Evolutionary conservation across 192 early-diverging fungal genomes (phyloP).

Genomic region (Geranomyces variabilis): DNA sequence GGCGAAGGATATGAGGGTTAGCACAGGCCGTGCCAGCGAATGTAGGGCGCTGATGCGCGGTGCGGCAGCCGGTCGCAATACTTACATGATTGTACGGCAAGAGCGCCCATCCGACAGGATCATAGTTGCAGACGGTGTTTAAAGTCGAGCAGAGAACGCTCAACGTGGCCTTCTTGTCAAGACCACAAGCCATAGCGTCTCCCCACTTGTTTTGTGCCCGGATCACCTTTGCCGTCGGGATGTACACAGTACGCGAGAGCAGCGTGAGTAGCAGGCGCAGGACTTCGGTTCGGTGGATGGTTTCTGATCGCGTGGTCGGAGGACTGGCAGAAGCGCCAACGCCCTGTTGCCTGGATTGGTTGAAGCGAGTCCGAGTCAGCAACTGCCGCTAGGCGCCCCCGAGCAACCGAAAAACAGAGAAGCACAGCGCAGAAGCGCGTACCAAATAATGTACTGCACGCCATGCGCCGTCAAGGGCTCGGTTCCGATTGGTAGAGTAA

Average conservation of each 20-base stretch:
- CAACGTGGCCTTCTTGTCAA: slow-evolving; percentile 73
- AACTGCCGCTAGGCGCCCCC: background rate
- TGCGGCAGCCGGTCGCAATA: background rate
- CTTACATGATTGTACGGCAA: slow-evolving; percentile 79
- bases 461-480: slow-evolving; percentile 33
- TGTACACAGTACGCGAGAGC: slow-evolving; percentile 82
- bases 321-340: slow-evolving; percentile 41
- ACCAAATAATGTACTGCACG: slow-evolving; percentile 55
- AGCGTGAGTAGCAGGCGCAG: slow-evolving; percentile 77
- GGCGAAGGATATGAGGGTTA: too few relatives aligned
- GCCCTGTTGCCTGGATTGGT: slow-evolving; percentile 36
- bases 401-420: background rate
- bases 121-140: slow-evolving; percentile 82
- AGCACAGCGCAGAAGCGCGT: background rate
- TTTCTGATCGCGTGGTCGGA: slow-evolving; percentile 58
- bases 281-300: slow-evolving; percentile 76
- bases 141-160: slow-evolving; percentile 83
- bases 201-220: slow-evolving; percentile 64
- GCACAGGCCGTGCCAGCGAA: background rate
- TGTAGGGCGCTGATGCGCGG: background rate
- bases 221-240: slow-evolving; percentile 52
- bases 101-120: slow-evolving; percentile 83
- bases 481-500: slow-evolving; percentile 42
- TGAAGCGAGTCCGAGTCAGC: background rate
- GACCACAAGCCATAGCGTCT: slow-evolving; percentile 50